Conservation (phyloP, 1,284 basidiomycete species). For the Bjerkandera adusta region DNA sequence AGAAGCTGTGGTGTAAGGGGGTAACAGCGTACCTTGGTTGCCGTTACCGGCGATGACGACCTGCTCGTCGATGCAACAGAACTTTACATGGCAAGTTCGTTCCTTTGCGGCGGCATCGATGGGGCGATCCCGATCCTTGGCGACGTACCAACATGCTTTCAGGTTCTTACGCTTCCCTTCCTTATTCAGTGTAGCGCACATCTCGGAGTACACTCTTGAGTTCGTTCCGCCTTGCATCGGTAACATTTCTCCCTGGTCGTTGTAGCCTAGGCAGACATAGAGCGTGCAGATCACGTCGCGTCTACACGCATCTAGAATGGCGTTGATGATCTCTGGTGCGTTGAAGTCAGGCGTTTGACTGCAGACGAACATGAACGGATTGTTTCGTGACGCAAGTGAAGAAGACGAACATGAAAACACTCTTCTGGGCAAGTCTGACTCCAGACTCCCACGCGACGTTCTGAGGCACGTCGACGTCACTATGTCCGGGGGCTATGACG, state of each 20-base stretch:
- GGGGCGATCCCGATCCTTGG: slow-evolving; percentile 71
- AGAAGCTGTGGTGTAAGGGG: neutral
- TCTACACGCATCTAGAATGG: slow-evolving; percentile 63
- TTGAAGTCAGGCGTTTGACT: slow-evolving; percentile 75
- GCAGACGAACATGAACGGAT: slow-evolving; percentile 29
- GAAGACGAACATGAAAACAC: slow-evolving; percentile 57
- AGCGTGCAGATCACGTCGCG: slow-evolving; percentile 67
- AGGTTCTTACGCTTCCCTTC: slow-evolving; percentile 52
- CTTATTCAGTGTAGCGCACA: slow-evolving; percentile 57
- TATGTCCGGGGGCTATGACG: slow-evolving; percentile 42
- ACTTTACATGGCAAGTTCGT: slow-evolving; percentile 78
- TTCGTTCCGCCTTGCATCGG: slow-evolving; percentile 83
- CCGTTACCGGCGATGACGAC: slow-evolving; percentile 72
- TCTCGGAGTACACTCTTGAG: slow-evolving; percentile 66
- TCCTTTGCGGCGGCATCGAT: slow-evolving; percentile 74
- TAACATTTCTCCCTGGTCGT: slow-evolving; percentile 69
- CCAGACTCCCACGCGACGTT: slow-evolving; percentile 77
- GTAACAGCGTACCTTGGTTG: slow-evolving; percentile 42
- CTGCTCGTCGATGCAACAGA: slow-evolving; percentile 71
- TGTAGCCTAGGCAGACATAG: slow-evolving; percentile 58
- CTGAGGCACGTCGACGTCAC: slow-evolving; percentile 51
- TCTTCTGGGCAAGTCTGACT: slow-evolving; percentile 63
- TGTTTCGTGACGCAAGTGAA: neutral
- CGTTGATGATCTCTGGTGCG: slow-evolving; percentile 64
- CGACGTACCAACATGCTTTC: slow-evolving; percentile 56